Evolutionary conservation across 1,284 basidiomycete species (phyloP).

Genomic region (Rhizoctonia solani): DNA sequence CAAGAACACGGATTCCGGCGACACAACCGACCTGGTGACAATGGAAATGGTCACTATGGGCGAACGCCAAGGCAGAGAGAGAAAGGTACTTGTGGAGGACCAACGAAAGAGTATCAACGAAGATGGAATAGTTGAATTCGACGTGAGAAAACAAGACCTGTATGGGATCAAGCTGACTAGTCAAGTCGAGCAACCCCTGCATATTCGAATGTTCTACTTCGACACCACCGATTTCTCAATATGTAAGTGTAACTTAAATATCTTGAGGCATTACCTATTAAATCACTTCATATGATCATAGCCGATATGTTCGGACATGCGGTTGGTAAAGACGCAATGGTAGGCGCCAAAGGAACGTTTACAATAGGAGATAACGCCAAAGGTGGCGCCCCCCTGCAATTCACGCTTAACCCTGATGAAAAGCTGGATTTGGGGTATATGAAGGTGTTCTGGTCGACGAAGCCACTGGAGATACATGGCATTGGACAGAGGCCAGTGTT

Average conservation of each 20-base stretch:
- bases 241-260: conserved; percentile 38
- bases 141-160: conserved; percentile 44
- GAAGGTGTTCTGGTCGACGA: conserved; percentile 3
- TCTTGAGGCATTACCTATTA: too few species aligned
- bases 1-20: conserved; percentile 45
- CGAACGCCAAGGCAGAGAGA: neutral
- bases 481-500: neutral
- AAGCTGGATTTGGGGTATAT: conserved; percentile 18
- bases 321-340: neutral
- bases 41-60: conserved; percentile 22
- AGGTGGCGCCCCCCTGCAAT: conserved; percentile 9
- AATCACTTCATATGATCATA: too few species aligned
- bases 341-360: neutral
- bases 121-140: conserved; percentile 41
- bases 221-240: conserved; percentile 53
- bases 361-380: conserved; percentile 10
- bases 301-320: conserved; percentile 2
- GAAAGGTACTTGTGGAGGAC: conserved; percentile 42
- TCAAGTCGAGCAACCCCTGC: conserved; percentile 50
- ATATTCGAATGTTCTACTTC: conserved; percentile 56
- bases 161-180: conserved; percentile 52
- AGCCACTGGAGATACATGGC: neutral
- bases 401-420: neutral
- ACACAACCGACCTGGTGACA: conserved; percentile 24
- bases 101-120: conserved; percentile 41